These are phyloP conservation scores for Lizonia empirigonia DNA, from an alignment of 2,329 filamentous ascomycete genomes.

Conservation along the genomic window DNA sequence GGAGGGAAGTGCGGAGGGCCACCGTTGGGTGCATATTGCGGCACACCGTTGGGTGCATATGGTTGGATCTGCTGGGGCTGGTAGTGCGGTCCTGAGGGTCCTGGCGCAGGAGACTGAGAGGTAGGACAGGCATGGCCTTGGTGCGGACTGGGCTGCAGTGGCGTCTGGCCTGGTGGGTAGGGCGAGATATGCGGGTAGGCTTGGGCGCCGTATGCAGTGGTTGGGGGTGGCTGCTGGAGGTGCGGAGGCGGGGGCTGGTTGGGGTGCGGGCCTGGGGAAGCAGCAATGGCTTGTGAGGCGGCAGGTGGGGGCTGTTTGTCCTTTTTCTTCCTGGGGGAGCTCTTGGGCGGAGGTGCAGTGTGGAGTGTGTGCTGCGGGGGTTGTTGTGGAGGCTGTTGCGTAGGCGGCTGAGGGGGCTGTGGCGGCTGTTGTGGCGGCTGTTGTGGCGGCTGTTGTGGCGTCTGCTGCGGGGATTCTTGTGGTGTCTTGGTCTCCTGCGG, in stretches of 20 bases:
- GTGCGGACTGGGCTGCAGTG: slow-evolving; percentile 36
- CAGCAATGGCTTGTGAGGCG: slow-evolving; percentile 26
- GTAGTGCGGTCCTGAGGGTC: slow-evolving; percentile 43
- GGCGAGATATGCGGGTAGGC: slow-evolving; percentile 48
- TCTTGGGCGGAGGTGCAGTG: slow-evolving; percentile 16
- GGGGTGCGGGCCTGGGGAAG: slow-evolving; percentile 24
- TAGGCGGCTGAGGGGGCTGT: no score
- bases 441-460: no score
- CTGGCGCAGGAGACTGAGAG: slow-evolving; percentile 44
- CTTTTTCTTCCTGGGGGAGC: slow-evolving; percentile 40
- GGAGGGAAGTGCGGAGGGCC: slow-evolving; percentile 39
- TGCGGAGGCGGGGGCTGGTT: slow-evolving; percentile 21
- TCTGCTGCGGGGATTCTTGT: no score
- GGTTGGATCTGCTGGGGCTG: slow-evolving; percentile 34
- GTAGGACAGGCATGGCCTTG: slow-evolving; percentile 20
- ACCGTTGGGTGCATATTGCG: slow-evolving; percentile 33
- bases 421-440: no score
- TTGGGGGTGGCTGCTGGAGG: slow-evolving; percentile 34
- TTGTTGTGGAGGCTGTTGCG: no score
- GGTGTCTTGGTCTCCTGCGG: no score
- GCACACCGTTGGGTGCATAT: slow-evolving; percentile 34
- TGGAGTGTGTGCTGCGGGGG: slow-evolving; percentile 10
- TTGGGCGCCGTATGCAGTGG: slow-evolving; percentile 36
- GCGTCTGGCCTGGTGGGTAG: slow-evolving; percentile 44
- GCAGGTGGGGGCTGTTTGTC: slow-evolving; percentile 24